Percentiles rank a stretch among this genome's conserved stretches.
Conservation (phyloP, 345 rosid species). For the Citrus trifoliata region DNA sequence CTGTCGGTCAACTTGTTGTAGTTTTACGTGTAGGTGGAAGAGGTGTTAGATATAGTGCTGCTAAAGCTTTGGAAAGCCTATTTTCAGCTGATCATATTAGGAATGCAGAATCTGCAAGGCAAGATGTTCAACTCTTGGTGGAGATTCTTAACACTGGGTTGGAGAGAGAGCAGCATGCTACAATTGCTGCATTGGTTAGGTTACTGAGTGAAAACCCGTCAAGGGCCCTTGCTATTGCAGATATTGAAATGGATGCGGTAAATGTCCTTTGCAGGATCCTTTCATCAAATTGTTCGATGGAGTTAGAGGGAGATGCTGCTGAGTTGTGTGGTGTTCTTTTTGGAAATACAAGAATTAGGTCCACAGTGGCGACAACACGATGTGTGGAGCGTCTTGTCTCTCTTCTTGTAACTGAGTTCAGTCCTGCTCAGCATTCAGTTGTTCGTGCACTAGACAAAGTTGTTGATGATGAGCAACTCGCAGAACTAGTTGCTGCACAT, state of each 20-base stretch:
- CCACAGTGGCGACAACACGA: conserved; percentile 92
- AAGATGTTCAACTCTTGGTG: conserved; percentile 96
- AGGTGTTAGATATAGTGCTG: conserved; percentile 92
- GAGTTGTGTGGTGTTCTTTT: conserved; percentile 95
- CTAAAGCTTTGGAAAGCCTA: conserved; percentile 92
- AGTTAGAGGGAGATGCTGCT: conserved; percentile 97
- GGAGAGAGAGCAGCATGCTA: conserved; percentile 98
- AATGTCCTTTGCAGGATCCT: conserved; percentile 98
- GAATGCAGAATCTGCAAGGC: conserved; percentile 90
- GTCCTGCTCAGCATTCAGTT: conserved; percentile 94
- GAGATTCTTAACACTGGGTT: conserved; percentile 93
- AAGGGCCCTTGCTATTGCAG: conserved; percentile 90
- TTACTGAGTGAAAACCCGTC: conserved; percentile 95
- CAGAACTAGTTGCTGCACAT: conserved; percentile 97
- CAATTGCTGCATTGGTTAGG: conserved; percentile 93
- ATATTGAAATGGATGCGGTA: conserved; percentile 97
- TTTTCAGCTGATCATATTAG: conserved; percentile 95
- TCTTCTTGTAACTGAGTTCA: conserved; percentile 82
- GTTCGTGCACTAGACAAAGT: conserved; percentile 92
- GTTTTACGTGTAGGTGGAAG: conserved; percentile 97
- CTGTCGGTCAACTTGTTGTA: conserved; percentile 92
- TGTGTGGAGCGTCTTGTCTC: conserved; percentile 98
- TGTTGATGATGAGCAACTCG: conserved; percentile 97
- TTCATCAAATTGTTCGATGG: conserved; percentile 84
- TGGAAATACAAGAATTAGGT: conserved; percentile 86